phyloP scores from a whole-genome alignment of 257 asterid species.

The Solanum paucissectum region DNA sequence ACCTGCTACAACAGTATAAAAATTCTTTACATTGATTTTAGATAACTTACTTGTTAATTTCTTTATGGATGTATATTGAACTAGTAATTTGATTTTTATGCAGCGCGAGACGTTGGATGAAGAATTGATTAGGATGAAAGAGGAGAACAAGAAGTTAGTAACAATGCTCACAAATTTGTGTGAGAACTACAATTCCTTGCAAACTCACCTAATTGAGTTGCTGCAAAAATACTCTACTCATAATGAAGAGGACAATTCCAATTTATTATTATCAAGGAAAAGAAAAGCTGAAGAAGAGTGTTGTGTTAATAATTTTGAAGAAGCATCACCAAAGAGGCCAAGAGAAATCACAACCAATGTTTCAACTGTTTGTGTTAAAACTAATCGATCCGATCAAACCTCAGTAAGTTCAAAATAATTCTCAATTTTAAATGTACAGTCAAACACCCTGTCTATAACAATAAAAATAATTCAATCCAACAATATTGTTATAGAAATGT shows the following conservation, averaged over 20 bases:
- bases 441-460: neutral
- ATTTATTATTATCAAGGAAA: slow-evolving; percentile 17
- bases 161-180: slow-evolving; percentile 22
- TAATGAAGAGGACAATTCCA: neutral
- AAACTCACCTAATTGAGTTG: slow-evolving; percentile 16
- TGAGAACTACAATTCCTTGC: slow-evolving; percentile 20
- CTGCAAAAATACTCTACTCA: slow-evolving; percentile 15
- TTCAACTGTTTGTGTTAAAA: slow-evolving; percentile 38
- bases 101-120: slow-evolving; percentile 26
- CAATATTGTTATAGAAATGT: neutral
- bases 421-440: neutral
- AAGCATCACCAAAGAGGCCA: slow-evolving; percentile 22
- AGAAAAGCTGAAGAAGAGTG: slow-evolving; percentile 23
- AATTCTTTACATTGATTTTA: neutral
- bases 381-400: slow-evolving; percentile 46
- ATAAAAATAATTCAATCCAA: neutral
- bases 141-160: slow-evolving; percentile 49
- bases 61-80: neutral
- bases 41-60: neutral
- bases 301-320: slow-evolving; percentile 5
- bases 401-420: slow-evolving; percentile 25
- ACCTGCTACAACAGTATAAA: neutral
- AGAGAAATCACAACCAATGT: slow-evolving; percentile 41
- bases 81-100: neutral
- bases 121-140: slow-evolving; percentile 34